These are phyloP conservation scores for Polytrichum commune DNA, from an alignment of 225 moss, liverwort and hornwort genomes.

Conservation along the genomic window DNA sequence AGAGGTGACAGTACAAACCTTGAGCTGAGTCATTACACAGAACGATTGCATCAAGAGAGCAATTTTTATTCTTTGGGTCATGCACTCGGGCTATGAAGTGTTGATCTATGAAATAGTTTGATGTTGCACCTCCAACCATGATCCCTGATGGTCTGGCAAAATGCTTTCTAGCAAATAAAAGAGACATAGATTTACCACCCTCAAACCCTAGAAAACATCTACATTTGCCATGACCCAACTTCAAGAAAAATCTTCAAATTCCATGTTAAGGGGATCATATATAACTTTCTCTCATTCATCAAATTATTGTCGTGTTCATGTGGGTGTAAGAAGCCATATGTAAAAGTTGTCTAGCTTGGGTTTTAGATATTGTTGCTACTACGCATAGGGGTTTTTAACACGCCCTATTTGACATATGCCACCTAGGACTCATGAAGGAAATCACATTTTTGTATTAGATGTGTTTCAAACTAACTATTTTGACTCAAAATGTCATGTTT, in stretches of 20 bases:
- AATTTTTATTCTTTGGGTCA: constrained; percentile 16
- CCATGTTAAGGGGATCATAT: not conserved
- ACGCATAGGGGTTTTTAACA: too few species aligned
- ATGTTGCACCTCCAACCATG: constrained; percentile 11
- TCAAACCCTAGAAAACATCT: not conserved
- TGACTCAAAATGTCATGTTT: not conserved
- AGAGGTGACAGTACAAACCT: constrained; percentile 44
- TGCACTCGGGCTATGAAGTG: constrained; percentile 25
- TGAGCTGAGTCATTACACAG: constrained; percentile 8
- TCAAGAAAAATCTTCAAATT: not conserved
- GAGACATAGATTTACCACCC: not conserved
- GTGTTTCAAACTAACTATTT: not conserved
- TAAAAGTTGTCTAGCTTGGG: too few species aligned
- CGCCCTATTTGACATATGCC: not conserved
- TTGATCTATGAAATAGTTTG: constrained; percentile 27
- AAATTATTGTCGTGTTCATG: too few species aligned
- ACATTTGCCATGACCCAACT: too few species aligned
- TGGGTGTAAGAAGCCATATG: too few species aligned
- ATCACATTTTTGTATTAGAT: not conserved
- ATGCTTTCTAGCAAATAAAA: not conserved
- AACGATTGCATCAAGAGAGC: constrained; percentile 30
- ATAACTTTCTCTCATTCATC: too few species aligned
- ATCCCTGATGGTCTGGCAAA: constrained; percentile 8
- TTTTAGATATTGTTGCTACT: too few species aligned
- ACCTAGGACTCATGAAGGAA: not conserved